phyloP scores from a whole-genome alignment of 2,329 filamentous ascomycete species.

The Raffaelea ambrosiae region DNA sequence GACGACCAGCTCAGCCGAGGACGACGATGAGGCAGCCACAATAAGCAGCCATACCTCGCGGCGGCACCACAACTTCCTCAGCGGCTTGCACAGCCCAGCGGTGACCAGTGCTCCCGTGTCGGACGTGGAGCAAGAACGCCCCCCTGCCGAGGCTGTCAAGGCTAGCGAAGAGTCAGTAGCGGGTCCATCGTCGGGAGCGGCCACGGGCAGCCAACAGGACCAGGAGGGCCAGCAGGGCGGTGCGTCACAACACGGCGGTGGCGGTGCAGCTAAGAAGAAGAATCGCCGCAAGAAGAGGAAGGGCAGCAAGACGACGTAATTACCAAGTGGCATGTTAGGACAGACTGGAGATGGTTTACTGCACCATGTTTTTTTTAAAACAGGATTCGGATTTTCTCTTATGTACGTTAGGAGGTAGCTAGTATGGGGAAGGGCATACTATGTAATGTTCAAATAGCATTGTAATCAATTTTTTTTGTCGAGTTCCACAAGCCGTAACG shows the following conservation, averaged over 20 bases:
- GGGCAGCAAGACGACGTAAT: conserved; percentile 19
- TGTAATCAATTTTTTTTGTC: too few relatives aligned
- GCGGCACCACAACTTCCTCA: neutral
- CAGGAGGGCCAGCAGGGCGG: neutral
- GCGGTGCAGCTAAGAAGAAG: conserved; percentile 23
- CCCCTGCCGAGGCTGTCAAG: neutral
- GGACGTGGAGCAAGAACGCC: conserved; percentile 4
- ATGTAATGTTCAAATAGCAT: too few relatives aligned
- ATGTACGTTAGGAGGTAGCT: too few relatives aligned
- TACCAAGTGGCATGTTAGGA: too few relatives aligned
- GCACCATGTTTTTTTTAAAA: too few relatives aligned
- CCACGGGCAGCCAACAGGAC: neutral
- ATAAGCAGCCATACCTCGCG: neutral
- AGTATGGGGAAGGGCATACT: too few relatives aligned
- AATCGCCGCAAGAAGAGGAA: conserved; percentile 30
- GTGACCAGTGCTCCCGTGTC: neutral
- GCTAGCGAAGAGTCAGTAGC: conserved; percentile 8
- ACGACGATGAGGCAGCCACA: conserved; percentile 20
- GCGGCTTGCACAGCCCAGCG: conserved; percentile 1
- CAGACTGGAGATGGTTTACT: too few relatives aligned
- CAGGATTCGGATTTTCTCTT: too few relatives aligned
- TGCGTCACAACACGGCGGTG: conserved; percentile 9
- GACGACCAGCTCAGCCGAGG: conserved; percentile 25
- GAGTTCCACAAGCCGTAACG: too few relatives aligned
- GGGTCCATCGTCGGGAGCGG: neutral